Evolutionary conservation across 495 filamentous ascomycete genomes (phyloP).

Genomic region (Neohortaea acidophila): DNA sequence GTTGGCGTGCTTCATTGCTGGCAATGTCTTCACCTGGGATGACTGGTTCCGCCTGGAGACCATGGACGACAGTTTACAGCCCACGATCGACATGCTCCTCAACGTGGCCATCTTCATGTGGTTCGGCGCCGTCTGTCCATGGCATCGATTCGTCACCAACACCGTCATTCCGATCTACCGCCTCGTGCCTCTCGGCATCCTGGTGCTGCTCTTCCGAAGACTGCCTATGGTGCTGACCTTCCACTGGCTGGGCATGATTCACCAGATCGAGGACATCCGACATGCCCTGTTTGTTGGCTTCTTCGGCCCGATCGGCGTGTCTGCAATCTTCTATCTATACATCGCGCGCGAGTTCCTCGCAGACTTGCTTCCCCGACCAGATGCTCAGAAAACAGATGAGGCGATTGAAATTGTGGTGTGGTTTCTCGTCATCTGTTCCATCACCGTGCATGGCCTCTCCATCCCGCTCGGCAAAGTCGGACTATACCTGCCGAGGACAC

Average conservation of each 20-base stretch:
- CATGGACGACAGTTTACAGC: slow-evolving; percentile 74
- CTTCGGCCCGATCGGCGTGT: slow-evolving; percentile 91
- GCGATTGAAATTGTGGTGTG: slow-evolving; percentile 59
- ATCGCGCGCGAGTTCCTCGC: slow-evolving; percentile 55
- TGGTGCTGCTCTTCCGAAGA: slow-evolving; percentile 66
- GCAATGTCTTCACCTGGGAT: slow-evolving; percentile 80
- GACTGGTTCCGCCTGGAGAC: slow-evolving; percentile 90
- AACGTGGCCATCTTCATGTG: slow-evolving; percentile 82
- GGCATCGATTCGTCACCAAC: slow-evolving; percentile 54
- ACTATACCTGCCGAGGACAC: slow-evolving; percentile 59
- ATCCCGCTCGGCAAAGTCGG: slow-evolving; percentile 75
- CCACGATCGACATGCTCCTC: slow-evolving; percentile 76
- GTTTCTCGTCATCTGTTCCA: slow-evolving; percentile 75
- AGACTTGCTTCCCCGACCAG: slow-evolving; percentile 44
- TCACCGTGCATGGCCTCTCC: slow-evolving; percentile 77
- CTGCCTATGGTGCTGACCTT: slow-evolving; percentile 60
- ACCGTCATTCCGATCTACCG: slow-evolving; percentile 60
- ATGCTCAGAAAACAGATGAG: slow-evolving; percentile 49
- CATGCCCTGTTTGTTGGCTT: slow-evolving; percentile 80
- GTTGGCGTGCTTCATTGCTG: slow-evolving; percentile 84
- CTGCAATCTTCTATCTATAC: slow-evolving; percentile 71
- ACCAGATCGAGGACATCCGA: slow-evolving; percentile 56
- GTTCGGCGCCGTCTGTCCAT: slow-evolving; percentile 81
- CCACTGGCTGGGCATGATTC: slow-evolving; percentile 48
- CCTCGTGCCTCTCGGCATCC: slow-evolving; percentile 60